phyloP scores from a whole-genome alignment of 1,284 basidiomycete genomes.

The Apiotrichum montevideense region DNA sequence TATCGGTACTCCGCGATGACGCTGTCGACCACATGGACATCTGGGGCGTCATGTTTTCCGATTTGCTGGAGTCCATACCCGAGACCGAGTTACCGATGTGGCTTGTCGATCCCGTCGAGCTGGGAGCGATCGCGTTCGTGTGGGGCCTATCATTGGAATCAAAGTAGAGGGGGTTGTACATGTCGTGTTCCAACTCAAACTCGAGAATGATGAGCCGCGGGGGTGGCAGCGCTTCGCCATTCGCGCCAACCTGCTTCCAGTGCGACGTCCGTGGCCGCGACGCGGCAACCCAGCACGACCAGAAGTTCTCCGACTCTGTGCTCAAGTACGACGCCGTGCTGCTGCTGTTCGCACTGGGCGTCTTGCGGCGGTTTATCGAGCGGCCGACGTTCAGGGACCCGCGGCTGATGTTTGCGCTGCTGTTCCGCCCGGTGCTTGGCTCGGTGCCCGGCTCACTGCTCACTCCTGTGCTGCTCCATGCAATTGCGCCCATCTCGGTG shows the following conservation, averaged over 20 bases:
- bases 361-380: not conserved
- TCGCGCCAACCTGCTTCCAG: conserved; percentile 27
- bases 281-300: conserved; percentile 80
- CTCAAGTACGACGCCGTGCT: no score
- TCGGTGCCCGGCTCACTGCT: no score
- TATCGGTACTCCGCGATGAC: not conserved
- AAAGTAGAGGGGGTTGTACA: conserved; percentile 59
- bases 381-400: no score
- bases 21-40: not conserved
- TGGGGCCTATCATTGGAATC: not conserved
- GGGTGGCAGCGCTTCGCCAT: conserved; percentile 20
- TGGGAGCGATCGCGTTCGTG: no score
- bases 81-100: no score
- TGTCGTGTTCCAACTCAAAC: conserved; percentile 72
- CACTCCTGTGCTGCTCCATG: not conserved
- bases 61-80: not conserved
- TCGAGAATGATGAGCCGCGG: conserved; percentile 62
- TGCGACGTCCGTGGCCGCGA: conserved; percentile 54
- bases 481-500: not conserved
- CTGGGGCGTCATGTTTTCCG: not conserved
- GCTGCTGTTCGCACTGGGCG: conserved; percentile 17
- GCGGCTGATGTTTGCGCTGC: not conserved
- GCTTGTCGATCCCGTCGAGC: not conserved
- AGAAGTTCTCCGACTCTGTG: conserved; percentile 33
- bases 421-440: not conserved